phyloP scores from a whole-genome alignment of 2,329 filamentous ascomycete species.

The Biscogniauxia sp. region DNA sequence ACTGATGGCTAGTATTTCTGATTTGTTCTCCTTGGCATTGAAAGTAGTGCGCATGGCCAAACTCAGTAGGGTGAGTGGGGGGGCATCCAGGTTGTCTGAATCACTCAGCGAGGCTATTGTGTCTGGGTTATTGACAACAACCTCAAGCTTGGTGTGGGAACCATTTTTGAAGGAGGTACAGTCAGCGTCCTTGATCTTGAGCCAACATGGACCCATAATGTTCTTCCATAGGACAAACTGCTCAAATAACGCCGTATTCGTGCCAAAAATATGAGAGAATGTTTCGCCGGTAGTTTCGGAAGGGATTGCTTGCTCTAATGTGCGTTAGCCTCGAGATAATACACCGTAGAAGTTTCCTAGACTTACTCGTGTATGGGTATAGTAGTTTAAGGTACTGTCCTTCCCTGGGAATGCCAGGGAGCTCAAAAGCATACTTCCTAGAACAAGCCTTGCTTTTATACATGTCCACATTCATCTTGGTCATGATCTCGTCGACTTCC shows the following conservation, averaged over 20 bases:
- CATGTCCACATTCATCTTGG: constrained; percentile 77
- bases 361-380: constrained; percentile 81
- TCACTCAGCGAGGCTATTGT: constrained; percentile 72
- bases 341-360: neutral
- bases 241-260: constrained; percentile 91
- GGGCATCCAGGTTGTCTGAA: constrained; percentile 76
- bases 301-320: constrained; percentile 64
- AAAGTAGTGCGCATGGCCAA: constrained; percentile 83
- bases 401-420: constrained; percentile 82
- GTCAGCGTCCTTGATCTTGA: constrained; percentile 83
- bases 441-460: constrained; percentile 91
- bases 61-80: constrained; percentile 94
- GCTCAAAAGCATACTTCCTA: constrained; percentile 93
- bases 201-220: constrained; percentile 98
- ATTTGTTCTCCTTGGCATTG: constrained; percentile 91
- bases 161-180: constrained; percentile 84
- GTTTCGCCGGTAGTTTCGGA: constrained; percentile 75
- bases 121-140: constrained; percentile 75
- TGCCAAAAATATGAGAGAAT: constrained; percentile 90
- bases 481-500: constrained; percentile 88
- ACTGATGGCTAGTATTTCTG: constrained; percentile 90
- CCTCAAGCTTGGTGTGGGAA: constrained; percentile 95
- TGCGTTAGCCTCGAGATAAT: constrained; percentile 16
- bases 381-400: constrained; percentile 92
- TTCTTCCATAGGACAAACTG: constrained; percentile 99